Conservation (phyloP, 371 early-diverging fungal genomes). For the Dichotomocladium elegans region DNA sequence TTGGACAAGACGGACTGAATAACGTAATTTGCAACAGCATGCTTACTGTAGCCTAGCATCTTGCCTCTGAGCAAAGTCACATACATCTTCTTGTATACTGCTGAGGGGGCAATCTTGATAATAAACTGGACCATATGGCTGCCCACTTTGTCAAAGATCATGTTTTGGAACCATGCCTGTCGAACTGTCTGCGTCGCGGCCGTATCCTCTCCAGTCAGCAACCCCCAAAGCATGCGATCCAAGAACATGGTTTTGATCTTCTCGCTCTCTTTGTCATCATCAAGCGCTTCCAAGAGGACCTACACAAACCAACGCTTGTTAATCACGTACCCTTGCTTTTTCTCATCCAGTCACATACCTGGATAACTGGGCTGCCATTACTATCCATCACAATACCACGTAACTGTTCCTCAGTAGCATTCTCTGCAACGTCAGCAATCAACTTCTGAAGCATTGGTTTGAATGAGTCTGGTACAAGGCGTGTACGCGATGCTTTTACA, state of each 20-base stretch:
- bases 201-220: constrained; percentile 43
- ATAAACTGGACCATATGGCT: constrained; percentile 68
- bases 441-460: constrained; percentile 52
- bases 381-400: constrained; percentile 60
- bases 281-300: constrained; percentile 56
- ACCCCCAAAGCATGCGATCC: constrained; percentile 62
- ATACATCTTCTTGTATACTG: constrained; percentile 66
- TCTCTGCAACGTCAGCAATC: constrained; percentile 51
- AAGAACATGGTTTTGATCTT: constrained; percentile 52
- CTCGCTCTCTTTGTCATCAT: constrained; percentile 42
- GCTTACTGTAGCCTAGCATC: constrained; percentile 59
- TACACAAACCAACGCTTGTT: neutral
- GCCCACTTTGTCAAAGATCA: constrained; percentile 60
- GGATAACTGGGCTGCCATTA: constrained; percentile 78
- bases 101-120: constrained; percentile 51
- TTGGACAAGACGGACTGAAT: constrained; percentile 70
- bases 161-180: constrained; percentile 56
- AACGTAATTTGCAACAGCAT: constrained; percentile 80
- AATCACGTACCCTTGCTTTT: neutral
- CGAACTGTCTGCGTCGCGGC: constrained; percentile 28
- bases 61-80: constrained; percentile 59
- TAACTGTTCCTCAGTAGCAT: constrained; percentile 52
- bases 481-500: constrained; percentile 26
- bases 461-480: constrained; percentile 64
- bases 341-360: constrained; percentile 26